These are phyloP conservation scores for Schizochytrium sp. DNA, from an alignment of 108 stramenopile genomes.

Conservation along the genomic window DNA sequence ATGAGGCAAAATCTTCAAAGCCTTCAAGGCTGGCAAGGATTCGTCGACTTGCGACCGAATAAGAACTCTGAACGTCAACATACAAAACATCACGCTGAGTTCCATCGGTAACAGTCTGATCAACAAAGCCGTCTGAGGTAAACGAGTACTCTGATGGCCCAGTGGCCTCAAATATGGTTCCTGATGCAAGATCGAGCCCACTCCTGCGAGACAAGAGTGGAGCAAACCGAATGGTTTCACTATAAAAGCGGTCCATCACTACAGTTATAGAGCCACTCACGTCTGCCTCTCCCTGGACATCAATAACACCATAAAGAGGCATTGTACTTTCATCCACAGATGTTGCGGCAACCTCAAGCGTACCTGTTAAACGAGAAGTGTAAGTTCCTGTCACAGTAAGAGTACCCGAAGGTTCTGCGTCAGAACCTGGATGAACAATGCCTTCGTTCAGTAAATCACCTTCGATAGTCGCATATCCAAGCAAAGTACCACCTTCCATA, in stretches of 20 bases:
- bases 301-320: not conserved
- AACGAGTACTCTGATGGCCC: not conserved
- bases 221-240: constrained; percentile 12
- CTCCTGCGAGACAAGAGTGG: not conserved
- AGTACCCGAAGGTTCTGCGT: not conserved
- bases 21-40: not conserved
- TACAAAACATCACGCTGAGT: not conserved
- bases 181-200: not conserved
- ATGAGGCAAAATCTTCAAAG: not conserved
- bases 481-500: not conserved
- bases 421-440: not conserved
- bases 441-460: constrained; percentile 42
- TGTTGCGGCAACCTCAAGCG: not conserved
- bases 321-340: not conserved
- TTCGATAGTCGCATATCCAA: not conserved
- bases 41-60: not conserved
- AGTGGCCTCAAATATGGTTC: not conserved
- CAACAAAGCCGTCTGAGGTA: constrained; percentile 21
- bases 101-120: not conserved
- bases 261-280: not conserved
- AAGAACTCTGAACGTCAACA: constrained; percentile 24
- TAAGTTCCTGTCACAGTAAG: not conserved
- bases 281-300: constrained; percentile 10
- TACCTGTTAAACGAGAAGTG: not conserved
- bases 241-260: not conserved